Evolutionary conservation across 1,284 basidiomycete genomes (phyloP).

Genomic region (Heterobasidion irregulare): DNA sequence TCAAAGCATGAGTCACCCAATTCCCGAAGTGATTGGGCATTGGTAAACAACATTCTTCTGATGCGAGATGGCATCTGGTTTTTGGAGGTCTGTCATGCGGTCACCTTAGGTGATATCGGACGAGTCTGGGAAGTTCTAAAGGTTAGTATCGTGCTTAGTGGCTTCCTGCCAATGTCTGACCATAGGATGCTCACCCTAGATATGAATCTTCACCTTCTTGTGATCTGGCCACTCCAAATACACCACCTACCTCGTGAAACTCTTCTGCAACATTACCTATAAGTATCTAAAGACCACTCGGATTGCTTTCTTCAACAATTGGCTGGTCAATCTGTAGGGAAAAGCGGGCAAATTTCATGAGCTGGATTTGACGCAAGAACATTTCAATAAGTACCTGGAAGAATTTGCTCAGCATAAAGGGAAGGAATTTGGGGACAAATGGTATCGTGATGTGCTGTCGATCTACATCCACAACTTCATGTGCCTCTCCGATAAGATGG

Average conservation of each 20-base stretch:
- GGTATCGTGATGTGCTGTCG: slow-evolving; percentile 19
- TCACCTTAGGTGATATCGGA: slow-evolving; percentile 14
- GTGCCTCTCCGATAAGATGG: slow-evolving; percentile 21
- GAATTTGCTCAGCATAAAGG: slow-evolving; percentile 18
- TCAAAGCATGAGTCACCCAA: not conserved
- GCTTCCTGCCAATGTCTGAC: too few species aligned
- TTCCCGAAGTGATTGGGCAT: slow-evolving; percentile 10
- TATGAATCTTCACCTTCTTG: slow-evolving; percentile 14
- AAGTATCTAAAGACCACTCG: slow-evolving; percentile 2
- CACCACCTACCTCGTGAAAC: slow-evolving; percentile 9
- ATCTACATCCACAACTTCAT: slow-evolving; percentile 22
- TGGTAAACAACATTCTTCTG: slow-evolving; percentile 10
- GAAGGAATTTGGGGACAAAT: slow-evolving; percentile 20
- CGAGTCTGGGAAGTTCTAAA: slow-evolving; percentile 15
- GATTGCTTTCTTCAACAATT: slow-evolving; percentile 12
- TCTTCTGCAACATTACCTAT: slow-evolving; percentile 12
- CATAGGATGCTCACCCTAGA: not conserved
- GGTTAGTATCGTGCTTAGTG: slow-evolving; percentile 1
- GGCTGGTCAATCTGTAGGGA: slow-evolving; percentile 15
- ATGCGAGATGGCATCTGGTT: slow-evolving; percentile 11
- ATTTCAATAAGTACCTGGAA: slow-evolving; percentile 14
- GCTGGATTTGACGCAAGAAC: slow-evolving; percentile 15
- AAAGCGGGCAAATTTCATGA: slow-evolving; percentile 13
- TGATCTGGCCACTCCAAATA: slow-evolving; percentile 12
- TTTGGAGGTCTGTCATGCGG: slow-evolving; percentile 8